Conservation (phyloP, 2,329 filamentous ascomycete species). For the Clonostachys solani region DNA sequence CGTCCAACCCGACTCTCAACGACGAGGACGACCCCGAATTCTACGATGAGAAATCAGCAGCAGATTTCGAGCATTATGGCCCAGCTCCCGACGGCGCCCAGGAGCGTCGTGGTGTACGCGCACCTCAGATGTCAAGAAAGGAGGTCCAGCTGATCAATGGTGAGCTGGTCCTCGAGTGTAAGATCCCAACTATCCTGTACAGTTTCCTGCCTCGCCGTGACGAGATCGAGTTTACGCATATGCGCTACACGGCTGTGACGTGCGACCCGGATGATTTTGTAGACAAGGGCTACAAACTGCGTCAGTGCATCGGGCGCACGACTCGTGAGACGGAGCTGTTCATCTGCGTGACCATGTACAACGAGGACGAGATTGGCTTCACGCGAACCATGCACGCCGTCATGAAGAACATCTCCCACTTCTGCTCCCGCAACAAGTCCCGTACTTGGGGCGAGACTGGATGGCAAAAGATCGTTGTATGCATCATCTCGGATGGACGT, state of each 20-base stretch:
- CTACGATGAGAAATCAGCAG: slow-evolving; percentile 39
- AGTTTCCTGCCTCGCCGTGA: slow-evolving; percentile 92
- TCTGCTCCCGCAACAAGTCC: slow-evolving; percentile 87
- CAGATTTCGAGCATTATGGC: slow-evolving; percentile 68
- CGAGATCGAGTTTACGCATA: slow-evolving; percentile 95
- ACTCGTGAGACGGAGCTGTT: slow-evolving; percentile 90
- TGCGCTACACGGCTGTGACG: slow-evolving; percentile 98
- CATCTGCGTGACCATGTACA: slow-evolving; percentile 98
- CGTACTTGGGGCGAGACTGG: slow-evolving; percentile 95
- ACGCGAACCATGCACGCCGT: slow-evolving; percentile 98
- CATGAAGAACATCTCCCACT: slow-evolving; percentile 97
- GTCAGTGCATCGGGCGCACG: slow-evolving; percentile 83
- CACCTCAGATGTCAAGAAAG: slow-evolving; percentile 85
- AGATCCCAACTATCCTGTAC: slow-evolving; percentile 97
- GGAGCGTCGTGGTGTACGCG: slow-evolving; percentile 78
- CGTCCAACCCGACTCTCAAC: slow-evolving; percentile 48
- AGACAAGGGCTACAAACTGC: slow-evolving; percentile 81
- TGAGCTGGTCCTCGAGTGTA: slow-evolving; percentile 95
- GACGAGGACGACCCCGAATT: slow-evolving; percentile 22
- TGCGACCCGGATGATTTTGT: slow-evolving; percentile 96
- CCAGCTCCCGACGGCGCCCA: slow-evolving; percentile 85
- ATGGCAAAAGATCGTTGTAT: slow-evolving; percentile 99
- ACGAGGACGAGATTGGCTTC: slow-evolving; percentile 95
- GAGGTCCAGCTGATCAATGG: slow-evolving; percentile 97
- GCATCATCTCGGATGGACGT: slow-evolving; percentile 91